These are phyloP conservation scores for Cystobasidium pallidum DNA, from an alignment of 1,284 basidiomycete species.

Conservation along the genomic window DNA sequence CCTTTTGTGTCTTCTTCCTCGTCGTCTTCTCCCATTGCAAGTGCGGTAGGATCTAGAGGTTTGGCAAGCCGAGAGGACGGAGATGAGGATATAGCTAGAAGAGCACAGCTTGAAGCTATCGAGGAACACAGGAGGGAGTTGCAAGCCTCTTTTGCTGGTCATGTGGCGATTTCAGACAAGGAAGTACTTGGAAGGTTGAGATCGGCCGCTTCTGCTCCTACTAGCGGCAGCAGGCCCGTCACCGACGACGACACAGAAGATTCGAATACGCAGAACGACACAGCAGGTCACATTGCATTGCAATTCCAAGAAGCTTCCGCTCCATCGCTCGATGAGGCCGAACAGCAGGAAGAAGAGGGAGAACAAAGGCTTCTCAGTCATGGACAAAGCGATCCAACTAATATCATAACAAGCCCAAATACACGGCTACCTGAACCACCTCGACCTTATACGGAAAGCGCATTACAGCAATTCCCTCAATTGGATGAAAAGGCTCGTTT, in stretches of 20 bases:
- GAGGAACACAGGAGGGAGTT: conserved; percentile 14
- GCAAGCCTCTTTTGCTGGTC: conserved; percentile 21
- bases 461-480: conserved; percentile 6
- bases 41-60: background rate
- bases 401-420: background rate
- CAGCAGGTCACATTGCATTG: background rate
- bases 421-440: conserved; percentile 31
- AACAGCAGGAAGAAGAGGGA: background rate
- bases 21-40: background rate
- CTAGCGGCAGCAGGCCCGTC: too few species aligned
- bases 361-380: background rate
- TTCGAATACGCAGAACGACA: background rate
- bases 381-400: background rate
- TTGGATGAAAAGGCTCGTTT: conserved; percentile 41
- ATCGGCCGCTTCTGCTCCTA: conserved; percentile 29
- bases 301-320: conserved; percentile 33
- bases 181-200: conserved; percentile 34
- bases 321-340: conserved; percentile 30
- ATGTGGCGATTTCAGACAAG: conserved; percentile 41
- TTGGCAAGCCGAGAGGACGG: background rate
- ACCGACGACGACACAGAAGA: too few species aligned
- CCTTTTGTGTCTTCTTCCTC: conserved; percentile 12
- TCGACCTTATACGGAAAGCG: background rate
- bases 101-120: conserved; percentile 12
- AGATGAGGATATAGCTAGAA: conserved; percentile 31